phyloP scores from a whole-genome alignment of 2,329 filamentous ascomycete genomes.

The Pestalotiopsis sp. region DNA sequence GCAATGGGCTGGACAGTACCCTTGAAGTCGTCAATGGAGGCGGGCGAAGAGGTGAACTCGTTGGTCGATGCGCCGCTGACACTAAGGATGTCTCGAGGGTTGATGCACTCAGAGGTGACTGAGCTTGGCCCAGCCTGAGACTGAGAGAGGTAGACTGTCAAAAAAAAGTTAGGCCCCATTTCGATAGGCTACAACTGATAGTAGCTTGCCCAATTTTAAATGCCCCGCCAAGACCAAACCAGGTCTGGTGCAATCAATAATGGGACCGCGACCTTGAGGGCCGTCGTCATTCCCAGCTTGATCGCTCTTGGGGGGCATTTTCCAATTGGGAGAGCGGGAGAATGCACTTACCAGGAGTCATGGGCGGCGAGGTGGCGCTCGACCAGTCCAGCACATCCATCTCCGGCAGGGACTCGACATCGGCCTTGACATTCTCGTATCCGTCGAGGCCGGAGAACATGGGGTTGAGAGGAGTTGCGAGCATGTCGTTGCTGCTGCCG shows the following conservation, averaged over 20 bases:
- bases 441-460: conserved; percentile 74
- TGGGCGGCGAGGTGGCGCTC: conserved; percentile 76
- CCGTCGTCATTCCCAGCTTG: neutral
- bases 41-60: conserved; percentile 67
- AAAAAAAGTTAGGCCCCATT: conserved; percentile 26
- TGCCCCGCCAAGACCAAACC: conserved; percentile 9
- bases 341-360: conserved; percentile 83
- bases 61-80: conserved; percentile 60
- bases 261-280: neutral
- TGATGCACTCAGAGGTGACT: conserved; percentile 71
- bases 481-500: conserved; percentile 67
- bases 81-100: conserved; percentile 90
- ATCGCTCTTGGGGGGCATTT: too few species aligned
- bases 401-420: conserved; percentile 72
- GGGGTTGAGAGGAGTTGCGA: conserved; percentile 82
- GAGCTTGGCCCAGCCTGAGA: conserved; percentile 55
- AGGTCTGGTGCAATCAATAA: neutral
- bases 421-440: conserved; percentile 69
- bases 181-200: conserved; percentile 26
- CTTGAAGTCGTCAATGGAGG: conserved; percentile 62
- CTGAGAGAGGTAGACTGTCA: conserved; percentile 29
- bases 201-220: conserved; percentile 23
- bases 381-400: conserved; percentile 78
- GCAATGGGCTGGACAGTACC: conserved; percentile 50
- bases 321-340: neutral